Base-by-base conservation (phyloP, 2,329 filamentous ascomycete genomes). In the Sporothrix curviconia region DNA sequence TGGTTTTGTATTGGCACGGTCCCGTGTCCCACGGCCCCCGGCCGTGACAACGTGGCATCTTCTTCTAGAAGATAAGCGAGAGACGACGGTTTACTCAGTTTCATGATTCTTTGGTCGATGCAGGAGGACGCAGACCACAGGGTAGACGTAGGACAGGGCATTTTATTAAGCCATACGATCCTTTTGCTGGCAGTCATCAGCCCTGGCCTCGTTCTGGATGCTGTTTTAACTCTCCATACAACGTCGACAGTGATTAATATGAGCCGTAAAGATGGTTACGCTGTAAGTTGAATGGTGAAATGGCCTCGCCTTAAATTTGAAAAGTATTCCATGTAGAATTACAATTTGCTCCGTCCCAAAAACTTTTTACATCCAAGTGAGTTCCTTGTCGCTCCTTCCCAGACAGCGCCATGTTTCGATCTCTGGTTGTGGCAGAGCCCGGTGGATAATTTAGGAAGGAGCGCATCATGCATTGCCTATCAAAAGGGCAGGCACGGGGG, bases 71-170 rank as follows among this genome's bases (percentile, higher is more conserved):
- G 19, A n/a, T 17, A 25, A 14, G 32, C 30, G 17, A 37, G n/a
- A 34, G 1, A 28, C 24, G 28, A 14, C 36, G 28, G 36, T 43
- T 50, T 37, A 37, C n/a, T 30, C 22, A 25, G 44, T 56, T 50
- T 56, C 54, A 56, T 19, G 19, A 52, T 47, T 37, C 49, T 14
- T 39, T n/a, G 42, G 34, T 36, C 22, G 53, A 47, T 40, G 19
- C 51, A 54, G 30, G 22, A 30, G n/a, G 34, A 7, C 2, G 39
- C 3, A n/a, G 17, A 7, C 39, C 51, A 52, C n/a, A 52, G 36
- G 12, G 25, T 11, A 25, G 24, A 7, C 17, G 30, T n/a, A n/a
- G n/a, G n/a, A n/a, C n/a, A n/a, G n/a, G n/a, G n/a, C n/a, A n/a
- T n/a, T n/a, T n/a, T n/a, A n/a, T n/a, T n/a, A n/a, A n/a, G n/a